Evolutionary conservation across 73 alveolate genomes (phyloP).

Genomic region (Symbiodinium natans): DNA sequence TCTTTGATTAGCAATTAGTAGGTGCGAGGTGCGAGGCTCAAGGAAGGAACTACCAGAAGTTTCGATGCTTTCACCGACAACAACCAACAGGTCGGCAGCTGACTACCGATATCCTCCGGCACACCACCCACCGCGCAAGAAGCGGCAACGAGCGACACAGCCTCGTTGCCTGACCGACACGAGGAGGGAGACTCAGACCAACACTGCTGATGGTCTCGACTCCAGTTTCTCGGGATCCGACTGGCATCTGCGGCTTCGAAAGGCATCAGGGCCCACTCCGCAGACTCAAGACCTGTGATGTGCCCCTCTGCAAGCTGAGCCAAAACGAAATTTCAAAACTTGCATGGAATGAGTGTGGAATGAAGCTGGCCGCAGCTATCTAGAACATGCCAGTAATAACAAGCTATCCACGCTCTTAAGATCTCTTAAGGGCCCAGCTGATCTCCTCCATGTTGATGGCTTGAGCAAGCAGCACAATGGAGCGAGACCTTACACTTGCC

Average conservation of each 20-base stretch:
- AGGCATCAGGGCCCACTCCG: slow-evolving; percentile 82
- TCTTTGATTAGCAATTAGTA: too few relatives aligned
- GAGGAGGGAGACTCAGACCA: too few relatives aligned
- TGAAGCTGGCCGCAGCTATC: too few relatives aligned
- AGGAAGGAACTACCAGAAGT: too few relatives aligned
- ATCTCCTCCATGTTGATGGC: slow-evolving; percentile 36
- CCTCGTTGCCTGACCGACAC: slow-evolving; percentile 1
- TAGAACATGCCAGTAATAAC: too few relatives aligned
- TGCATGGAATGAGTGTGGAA: too few relatives aligned
- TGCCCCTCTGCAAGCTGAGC: neutral
- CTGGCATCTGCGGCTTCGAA: slow-evolving; percentile 49
- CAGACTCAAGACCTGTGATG: slow-evolving; percentile 30
- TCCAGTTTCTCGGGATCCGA: neutral
- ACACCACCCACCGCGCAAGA: slow-evolving; percentile 86
- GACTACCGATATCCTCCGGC: neutral
- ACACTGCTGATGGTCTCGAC: neutral
- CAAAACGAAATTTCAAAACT: neutral
- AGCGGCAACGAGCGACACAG: slow-evolving; percentile 44
- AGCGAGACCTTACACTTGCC: slow-evolving; percentile 42
- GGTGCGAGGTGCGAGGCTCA: too few relatives aligned
- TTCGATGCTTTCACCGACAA: too few relatives aligned
- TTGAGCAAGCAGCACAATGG: slow-evolving; percentile 36
- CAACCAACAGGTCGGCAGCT: neutral
- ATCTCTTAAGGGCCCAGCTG: neutral
- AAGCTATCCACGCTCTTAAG: too few relatives aligned